phyloP scores from a whole-genome alignment of 148 eudicot genomes.

The Cornus florida region DNA sequence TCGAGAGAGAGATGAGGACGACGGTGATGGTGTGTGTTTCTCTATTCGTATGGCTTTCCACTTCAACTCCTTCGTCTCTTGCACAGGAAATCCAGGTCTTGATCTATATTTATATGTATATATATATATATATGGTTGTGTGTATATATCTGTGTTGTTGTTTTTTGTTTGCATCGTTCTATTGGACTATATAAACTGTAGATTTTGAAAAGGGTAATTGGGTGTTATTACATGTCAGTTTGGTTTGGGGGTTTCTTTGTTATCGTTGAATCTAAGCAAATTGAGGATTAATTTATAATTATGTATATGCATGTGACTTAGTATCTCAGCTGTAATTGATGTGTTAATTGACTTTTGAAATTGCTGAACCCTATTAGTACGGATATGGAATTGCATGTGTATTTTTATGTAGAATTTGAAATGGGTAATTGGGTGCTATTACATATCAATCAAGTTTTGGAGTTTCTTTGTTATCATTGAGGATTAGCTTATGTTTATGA shows the following conservation, averaged over 20 bases:
- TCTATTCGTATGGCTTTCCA: conserved; percentile 2
- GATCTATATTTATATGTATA: background rate
- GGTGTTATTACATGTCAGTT: background rate
- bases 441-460: background rate
- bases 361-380: background rate
- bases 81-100: conserved; percentile 4
- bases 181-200: background rate
- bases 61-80: background rate
- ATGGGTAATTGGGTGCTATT: background rate
- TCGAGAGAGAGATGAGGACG: conserved; percentile 5
- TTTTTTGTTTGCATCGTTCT: background rate
- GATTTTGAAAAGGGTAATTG: background rate
- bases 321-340: background rate
- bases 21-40: background rate
- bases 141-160: too few species aligned
- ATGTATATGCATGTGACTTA: too few species aligned
- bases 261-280: background rate
- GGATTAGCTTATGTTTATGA: too few species aligned
- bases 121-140: too few species aligned
- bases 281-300: background rate
- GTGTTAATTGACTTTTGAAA: background rate
- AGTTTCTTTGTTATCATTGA: background rate
- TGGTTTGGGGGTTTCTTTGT: background rate
- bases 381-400: too few species aligned
- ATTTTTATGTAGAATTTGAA: background rate